Evolutionary conservation across 2,329 filamentous ascomycete species (phyloP), one percentile per base, ranked within the genome.

Genomic region (Neodidymelliopsis sp.): DNA sequence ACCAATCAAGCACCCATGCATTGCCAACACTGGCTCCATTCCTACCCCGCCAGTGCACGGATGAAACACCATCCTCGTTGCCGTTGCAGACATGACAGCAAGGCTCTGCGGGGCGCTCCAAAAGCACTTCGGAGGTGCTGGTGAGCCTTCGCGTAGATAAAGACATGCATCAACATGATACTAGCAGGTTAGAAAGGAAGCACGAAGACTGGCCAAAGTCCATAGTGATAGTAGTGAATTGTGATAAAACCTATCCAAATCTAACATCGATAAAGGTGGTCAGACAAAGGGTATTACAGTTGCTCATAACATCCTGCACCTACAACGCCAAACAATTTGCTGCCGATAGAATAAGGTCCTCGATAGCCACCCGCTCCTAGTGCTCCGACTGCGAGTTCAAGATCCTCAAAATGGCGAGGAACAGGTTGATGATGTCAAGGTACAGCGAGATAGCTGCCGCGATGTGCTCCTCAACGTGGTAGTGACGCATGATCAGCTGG

Each of bases 391-490:
- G 90, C 79, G 88, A 95, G 81, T 99, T 99, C 68, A 99, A 80
- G 64, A 99, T 97, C 69, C 94, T 84, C 69, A 99, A 80, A 68
- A 99, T 99, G 42, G 91, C 88, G 60, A 99, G 81, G 84, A 99
- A 99, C 60, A 99, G 76, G 82, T 99, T 99, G 79, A 97, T 90
- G 58, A 97, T 86, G 73, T 97, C 93, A 38, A 99, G 83, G 73
- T 99, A 99, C 37, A 99, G 82, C 70, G 90, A 94, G 74, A 99
- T 96, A 8, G 90, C 87, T 38, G 93, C 93, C 6, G 92, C 91
- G 71, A 97, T 97, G 80, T 97, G 92, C 82, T 97, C 93, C 77
- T 99, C 94, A 41, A 97, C 91, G 69, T 97, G 93, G 76, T 97
- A 94, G 74, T 96, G 90, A 67, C 92, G 85, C 84, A 99, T 88